Percentiles rank a stretch among this genome's conserved stretches.
Evolutionary conservation across 2,329 filamentous ascomycete species (phyloP).

Genomic region (Monosporascus sp.): DNA sequence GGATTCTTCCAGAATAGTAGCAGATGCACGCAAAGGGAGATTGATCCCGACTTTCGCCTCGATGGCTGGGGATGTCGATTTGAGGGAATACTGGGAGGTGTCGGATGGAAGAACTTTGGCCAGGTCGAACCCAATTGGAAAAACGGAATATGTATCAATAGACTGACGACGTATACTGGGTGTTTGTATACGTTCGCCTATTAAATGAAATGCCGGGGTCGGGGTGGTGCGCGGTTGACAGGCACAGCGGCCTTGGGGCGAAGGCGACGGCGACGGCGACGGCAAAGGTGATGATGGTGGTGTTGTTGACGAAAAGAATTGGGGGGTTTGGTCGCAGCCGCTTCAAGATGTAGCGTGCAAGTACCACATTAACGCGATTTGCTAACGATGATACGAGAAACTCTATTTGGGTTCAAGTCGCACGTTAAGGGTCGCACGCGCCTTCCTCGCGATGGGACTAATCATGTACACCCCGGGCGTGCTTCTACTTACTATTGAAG

Average conservation of each 20-base stretch:
- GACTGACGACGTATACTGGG: neutral
- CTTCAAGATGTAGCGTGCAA: conserved; percentile 1
- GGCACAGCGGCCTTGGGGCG: neutral
- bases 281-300: neutral
- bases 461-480: neutral
- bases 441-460: neutral
- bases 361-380: neutral
- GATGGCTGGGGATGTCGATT: too few relatives aligned
- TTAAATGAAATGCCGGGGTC: neutral
- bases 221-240: neutral
- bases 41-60: too few relatives aligned
- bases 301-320: neutral
- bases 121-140: too few relatives aligned
- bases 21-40: neutral
- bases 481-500: too few relatives aligned
- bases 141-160: too few relatives aligned
- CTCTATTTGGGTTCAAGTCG: neutral
- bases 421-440: neutral
- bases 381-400: neutral
- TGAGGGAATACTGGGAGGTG: too few relatives aligned
- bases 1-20: neutral
- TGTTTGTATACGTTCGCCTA: neutral
- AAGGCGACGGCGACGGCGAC: neutral
- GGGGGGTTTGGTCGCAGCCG: neutral
- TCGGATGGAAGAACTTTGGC: too few relatives aligned